Percentiles rank a stretch among this genome's conserved stretches.
Evolutionary conservation across 2,329 filamentous ascomycete species (phyloP).

Genomic region (Aureobasidium musti): DNA sequence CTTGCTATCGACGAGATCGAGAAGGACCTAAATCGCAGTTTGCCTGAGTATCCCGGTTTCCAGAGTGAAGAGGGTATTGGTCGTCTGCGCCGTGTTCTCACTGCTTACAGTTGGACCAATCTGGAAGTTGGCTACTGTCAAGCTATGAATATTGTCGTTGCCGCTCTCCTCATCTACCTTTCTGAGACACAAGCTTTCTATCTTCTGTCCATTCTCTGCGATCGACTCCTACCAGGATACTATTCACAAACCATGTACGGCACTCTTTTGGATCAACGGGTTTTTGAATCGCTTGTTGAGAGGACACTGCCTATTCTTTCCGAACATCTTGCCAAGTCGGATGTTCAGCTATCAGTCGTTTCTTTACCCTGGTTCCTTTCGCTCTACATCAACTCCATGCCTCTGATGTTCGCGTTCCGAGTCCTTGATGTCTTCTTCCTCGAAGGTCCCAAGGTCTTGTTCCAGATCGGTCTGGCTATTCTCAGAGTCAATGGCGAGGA

Average conservation of each 20-base stretch:
- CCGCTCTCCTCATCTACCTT: conserved; percentile 97
- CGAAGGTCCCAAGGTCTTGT: conserved; percentile 94
- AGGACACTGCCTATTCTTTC: conserved; percentile 98
- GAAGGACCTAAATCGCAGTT: conserved; percentile 92
- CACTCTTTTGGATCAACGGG: conserved; percentile 91
- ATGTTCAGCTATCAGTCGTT: conserved; percentile 95
- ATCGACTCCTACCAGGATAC: conserved; percentile 90
- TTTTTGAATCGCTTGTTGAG: conserved; percentile 97
- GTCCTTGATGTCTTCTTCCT: conserved; percentile 98
- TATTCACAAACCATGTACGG: conserved; percentile 99
- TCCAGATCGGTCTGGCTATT: conserved; percentile 96
- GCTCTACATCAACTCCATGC: conserved; percentile 99
- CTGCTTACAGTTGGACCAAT: conserved; percentile 97
- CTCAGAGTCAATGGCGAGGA: conserved; percentile 96
- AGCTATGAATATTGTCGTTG: conserved; percentile 99
- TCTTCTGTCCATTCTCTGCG: conserved; percentile 85
- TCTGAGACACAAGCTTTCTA: conserved; percentile 96
- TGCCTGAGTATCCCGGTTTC: conserved; percentile 96
- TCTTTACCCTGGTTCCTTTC: conserved; percentile 98
- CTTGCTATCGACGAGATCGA: conserved; percentile 98
- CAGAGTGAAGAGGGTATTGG: conserved; percentile 95
- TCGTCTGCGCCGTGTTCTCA: conserved; percentile 83
- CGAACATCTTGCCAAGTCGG: conserved; percentile 96
- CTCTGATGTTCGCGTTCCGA: conserved; percentile 92
- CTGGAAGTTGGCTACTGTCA: conserved; percentile 97